These are phyloP conservation scores for Streptanthus diversifolius DNA, from an alignment of 345 rosid genomes.

Conservation along the genomic window DNA sequence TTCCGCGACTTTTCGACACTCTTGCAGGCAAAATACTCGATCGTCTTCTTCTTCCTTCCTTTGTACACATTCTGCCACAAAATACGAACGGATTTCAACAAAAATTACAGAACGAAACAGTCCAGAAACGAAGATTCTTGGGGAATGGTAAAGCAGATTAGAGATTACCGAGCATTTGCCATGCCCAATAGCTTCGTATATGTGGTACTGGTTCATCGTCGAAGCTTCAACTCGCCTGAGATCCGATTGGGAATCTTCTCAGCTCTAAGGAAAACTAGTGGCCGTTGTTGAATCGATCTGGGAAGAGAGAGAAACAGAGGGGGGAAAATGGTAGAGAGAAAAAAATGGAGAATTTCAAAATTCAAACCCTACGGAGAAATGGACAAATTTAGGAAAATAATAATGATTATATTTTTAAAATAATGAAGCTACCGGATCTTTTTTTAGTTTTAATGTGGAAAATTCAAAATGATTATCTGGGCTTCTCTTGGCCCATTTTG, in stretches of 20 bases:
- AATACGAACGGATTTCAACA: not conserved
- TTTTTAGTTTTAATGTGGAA: not conserved
- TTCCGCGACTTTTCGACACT: constrained; percentile 90
- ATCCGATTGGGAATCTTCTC: constrained; percentile 15
- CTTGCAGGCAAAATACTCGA: constrained; percentile 93
- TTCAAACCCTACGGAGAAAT: constrained; percentile 20
- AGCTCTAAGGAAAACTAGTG: not conserved
- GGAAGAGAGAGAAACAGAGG: constrained; percentile 30
- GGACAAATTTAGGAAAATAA: not conserved
- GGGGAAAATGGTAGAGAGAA: constrained; percentile 23
- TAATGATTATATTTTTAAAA: constrained; percentile 1
- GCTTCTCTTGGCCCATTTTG: not conserved
- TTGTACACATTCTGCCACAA: constrained; percentile 70
- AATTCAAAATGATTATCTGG: not conserved
- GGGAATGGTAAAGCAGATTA: not conserved
- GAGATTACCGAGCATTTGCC: constrained; percentile 84
- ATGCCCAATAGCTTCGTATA: constrained; percentile 95
- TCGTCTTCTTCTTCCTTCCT: constrained; percentile 97
- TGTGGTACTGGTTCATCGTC: constrained; percentile 84
- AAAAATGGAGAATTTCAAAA: constrained; percentile 16
- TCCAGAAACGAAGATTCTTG: not conserved
- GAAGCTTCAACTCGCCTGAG: constrained; percentile 20
- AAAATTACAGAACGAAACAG: not conserved
- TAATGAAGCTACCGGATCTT: not conserved
- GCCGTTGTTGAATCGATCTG: constrained; percentile 13